Conservation (phyloP, 2,329 filamentous ascomycete species). For the Fusarium brachygibbosum region DNA sequence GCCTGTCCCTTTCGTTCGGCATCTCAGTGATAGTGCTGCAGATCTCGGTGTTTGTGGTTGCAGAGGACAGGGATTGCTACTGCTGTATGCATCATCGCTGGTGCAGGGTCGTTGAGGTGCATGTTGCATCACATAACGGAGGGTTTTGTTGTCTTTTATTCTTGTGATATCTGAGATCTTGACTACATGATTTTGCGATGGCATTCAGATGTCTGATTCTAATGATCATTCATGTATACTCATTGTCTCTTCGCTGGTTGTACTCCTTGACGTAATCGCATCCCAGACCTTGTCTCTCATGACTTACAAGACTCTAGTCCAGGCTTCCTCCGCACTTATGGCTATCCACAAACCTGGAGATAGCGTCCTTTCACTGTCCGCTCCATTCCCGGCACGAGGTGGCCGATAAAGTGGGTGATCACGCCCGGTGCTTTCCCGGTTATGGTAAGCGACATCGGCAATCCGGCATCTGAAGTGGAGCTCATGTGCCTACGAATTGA, state of each 20-base stretch:
- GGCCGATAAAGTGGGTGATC: constrained; percentile 29
- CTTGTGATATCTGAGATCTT: not conserved
- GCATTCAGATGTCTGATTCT: not conserved
- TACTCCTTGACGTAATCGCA: not conserved
- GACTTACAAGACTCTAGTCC: not conserved
- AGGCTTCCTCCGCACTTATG: constrained; percentile 18
- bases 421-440: constrained; percentile 26
- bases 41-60: constrained; percentile 34
- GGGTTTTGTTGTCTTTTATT: not conserved
- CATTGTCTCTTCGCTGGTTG: too few species aligned
- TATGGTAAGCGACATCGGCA: constrained; percentile 36
- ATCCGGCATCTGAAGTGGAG: constrained; percentile 43
- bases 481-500: constrained; percentile 16
- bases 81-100: not conserved
- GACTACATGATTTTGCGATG: not conserved
- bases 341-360: constrained; percentile 26
- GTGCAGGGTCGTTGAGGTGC: not conserved
- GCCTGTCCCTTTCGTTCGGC: constrained; percentile 20
- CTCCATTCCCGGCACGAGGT: constrained; percentile 37
- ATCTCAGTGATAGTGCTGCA: constrained; percentile 24
- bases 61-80: constrained; percentile 13
- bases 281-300: not conserved
- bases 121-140: constrained; percentile 18
- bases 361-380: constrained; percentile 13
- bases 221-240: not conserved